phyloP scores from a whole-genome alignment of 257 asterid species.

The Catharanthus roseus region DNA sequence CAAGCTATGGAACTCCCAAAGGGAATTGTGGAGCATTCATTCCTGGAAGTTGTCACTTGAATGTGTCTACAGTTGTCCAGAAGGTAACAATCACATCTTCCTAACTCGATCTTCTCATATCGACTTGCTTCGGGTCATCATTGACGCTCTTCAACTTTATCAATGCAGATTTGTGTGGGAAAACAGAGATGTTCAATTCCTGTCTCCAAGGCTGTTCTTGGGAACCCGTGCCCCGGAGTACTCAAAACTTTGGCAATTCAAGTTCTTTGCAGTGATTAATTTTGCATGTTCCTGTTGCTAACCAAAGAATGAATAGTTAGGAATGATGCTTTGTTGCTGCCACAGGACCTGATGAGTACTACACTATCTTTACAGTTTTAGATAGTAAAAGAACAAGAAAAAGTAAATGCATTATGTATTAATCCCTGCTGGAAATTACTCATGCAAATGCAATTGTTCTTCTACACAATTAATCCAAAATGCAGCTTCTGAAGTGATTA shows the following conservation, averaged over 20 bases:
- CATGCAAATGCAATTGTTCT: neutral
- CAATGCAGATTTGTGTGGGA: conserved; percentile 51
- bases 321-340: neutral
- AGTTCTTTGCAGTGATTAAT: conserved; percentile 45
- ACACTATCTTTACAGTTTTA: neutral
- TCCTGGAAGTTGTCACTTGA: conserved; percentile 40
- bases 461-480: too few species aligned
- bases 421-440: neutral
- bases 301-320: neutral
- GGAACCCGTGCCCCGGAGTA: conserved; percentile 53
- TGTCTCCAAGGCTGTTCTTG: conserved; percentile 35
- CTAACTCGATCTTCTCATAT: neutral
- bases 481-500: too few species aligned
- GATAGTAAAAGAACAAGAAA: neutral
- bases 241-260: conserved; percentile 55
- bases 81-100: conserved; percentile 31
- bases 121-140: neutral
- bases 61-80: conserved; percentile 35
- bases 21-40: conserved; percentile 54
- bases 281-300: neutral
- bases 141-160: conserved; percentile 1
- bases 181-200: conserved; percentile 45
- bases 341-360: neutral
- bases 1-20: conserved; percentile 53
- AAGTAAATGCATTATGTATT: neutral